These are phyloP conservation scores for Metschnikowia cubensis DNA, from an alignment of 805 yeast genomes.

Conservation along the genomic window DNA sequence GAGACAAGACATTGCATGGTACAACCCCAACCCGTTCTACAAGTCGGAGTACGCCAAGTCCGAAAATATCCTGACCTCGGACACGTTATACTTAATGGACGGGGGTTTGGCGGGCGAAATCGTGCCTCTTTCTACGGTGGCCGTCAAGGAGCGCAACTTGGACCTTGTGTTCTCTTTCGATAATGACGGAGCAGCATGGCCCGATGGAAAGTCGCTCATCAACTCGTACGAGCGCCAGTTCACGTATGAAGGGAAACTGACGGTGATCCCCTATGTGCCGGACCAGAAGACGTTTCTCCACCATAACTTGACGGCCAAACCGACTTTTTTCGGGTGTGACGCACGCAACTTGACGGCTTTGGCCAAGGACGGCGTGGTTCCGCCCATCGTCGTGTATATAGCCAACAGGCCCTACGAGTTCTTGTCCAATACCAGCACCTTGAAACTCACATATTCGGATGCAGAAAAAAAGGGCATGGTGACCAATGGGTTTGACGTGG, in stretches of 20 bases:
- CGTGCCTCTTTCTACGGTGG: constrained; percentile 31
- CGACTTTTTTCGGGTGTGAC: constrained; percentile 83
- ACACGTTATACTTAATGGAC: constrained; percentile 35
- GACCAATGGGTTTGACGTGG: constrained; percentile 69
- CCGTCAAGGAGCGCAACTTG: constrained; percentile 31
- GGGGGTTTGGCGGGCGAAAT: constrained; percentile 40
- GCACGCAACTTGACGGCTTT: constrained; percentile 56
- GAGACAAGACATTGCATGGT: constrained; percentile 31
- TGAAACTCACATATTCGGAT: constrained; percentile 56
- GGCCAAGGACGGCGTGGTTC: constrained; percentile 39
- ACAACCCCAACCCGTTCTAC: constrained; percentile 37
- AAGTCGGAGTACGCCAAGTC: constrained; percentile 28
- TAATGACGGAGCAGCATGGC: constrained; percentile 29
- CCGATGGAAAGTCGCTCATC: constrained; percentile 31
- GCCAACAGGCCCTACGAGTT: constrained; percentile 69
- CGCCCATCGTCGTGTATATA: constrained; percentile 74
- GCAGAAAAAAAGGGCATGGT: constrained; percentile 58
- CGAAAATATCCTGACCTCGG: constrained; percentile 21
- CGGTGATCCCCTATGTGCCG: constrained; percentile 80
- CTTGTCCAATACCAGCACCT: constrained; percentile 70
- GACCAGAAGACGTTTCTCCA: constrained; percentile 57
- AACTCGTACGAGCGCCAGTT: constrained; percentile 35
- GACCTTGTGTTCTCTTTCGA: constrained; percentile 39
- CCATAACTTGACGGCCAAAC: constrained; percentile 59
- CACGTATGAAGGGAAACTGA: constrained; percentile 45